Base-by-base conservation (phyloP, 139 green algal species). In the Coccomyxa sp. region DNA sequence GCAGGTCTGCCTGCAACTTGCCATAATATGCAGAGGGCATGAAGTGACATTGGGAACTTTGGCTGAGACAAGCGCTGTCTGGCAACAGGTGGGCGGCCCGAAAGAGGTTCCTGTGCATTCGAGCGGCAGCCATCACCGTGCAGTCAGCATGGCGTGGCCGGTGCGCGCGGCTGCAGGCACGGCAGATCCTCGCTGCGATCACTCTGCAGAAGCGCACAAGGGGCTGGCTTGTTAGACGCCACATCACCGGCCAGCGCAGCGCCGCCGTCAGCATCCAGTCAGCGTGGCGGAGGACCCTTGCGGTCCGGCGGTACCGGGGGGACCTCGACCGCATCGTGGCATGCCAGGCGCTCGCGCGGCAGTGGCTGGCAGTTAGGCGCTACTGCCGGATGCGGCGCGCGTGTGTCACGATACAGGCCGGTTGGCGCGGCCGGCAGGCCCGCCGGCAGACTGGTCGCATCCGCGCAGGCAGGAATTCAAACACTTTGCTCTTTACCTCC, bases 161-260 rank as follows among this genome's bases (percentile, higher is more conserved):
- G 1, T 51, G 31, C 45, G 51, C 74, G 25, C 81, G 67, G 80
- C 77, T 87, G 66, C n/a, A 87, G 28, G 81, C 77, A 28, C 45
- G 86, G 82, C 89, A 85, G 79, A 66, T 80, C 45, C 17, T 13
- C 30, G 66, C 30, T 12, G 82, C 82, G 15, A 60, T 79, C 31
- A 77, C 4, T 7, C 63, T 80, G 60, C 51, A 82, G 32, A 21
- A 9, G 3, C 15, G 30, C 66, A 67, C 13, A 13, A 7, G 66
- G 31, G 80, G 81, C 27, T 13, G 13, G 7, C 68, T 71, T 15
- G 58, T 51, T 12, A 32, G 77, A 15, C 13, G 23, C 0, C 13
- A 25, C 12, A 30, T 82, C 16, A 32, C 79, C 3, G 0, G 32
- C 14, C 51, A 66, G 67, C 76, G 58, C 4, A n/a, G 21, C 13